Evolutionary conservation across 306 rosid species (phyloP), one percentile per base, ranked within the genome.

Genomic region (Prunus dulcis): DNA sequence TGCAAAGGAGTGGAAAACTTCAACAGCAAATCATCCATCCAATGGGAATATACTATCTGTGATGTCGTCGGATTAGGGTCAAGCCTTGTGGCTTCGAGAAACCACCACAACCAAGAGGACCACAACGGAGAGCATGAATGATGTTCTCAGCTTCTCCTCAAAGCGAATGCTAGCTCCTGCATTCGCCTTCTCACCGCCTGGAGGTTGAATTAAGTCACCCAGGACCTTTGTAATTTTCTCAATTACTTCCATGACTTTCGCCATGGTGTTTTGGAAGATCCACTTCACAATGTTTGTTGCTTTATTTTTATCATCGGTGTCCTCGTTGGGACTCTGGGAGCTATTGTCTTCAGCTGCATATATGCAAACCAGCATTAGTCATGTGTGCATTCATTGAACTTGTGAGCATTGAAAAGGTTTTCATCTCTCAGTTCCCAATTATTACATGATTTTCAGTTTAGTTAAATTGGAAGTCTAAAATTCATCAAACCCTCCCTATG

Each of bases 71-170:
- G 87, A 81, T 88, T 85, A 30, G 19, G 51, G 64, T 76, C 83
- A 84, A 69, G 78, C 75, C 69, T 34, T 78, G 17, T 74, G 72
- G 53, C 76, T 76, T 65, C 97, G 91, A 76, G 63, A 61, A 61
- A 92, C 86, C 81, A 89, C 85, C 86, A 92, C 96, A 23, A 92
- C 74, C 76, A 92, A 72, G 76, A 92, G 67, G 53, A 94, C 94
- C 85, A 90, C 76, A 75, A 94, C 80, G 58, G 93, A 81, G 71
- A 94, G 89, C 82, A 89, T 76, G 85, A 94, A 86, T 2, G 93
- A 85, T 27, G 79, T 74, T 81, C 82, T 84, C 60, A 94, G 82
- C 84, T 53, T 94, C 49, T 88, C 89, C 71, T 77, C 72, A 58
- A 88, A 87, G 64, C 69, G 72, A 82, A 82, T 81, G 11, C 58